These are phyloP conservation scores for Lotmaria passim DNA, from an alignment of 208 protist species.

Conservation along the genomic window DNA sequence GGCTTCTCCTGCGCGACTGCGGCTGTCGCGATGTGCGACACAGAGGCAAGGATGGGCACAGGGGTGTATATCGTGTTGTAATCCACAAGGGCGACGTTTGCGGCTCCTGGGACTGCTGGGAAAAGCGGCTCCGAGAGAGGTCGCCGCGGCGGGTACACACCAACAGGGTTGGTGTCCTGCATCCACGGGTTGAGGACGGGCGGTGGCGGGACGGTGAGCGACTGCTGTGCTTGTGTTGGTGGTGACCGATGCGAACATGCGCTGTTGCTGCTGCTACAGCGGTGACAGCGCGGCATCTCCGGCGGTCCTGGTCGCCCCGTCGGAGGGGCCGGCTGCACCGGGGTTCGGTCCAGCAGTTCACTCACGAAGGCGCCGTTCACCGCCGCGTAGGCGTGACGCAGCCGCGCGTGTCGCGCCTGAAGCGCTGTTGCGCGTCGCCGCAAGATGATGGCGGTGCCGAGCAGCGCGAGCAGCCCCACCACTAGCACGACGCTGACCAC, in stretches of 20 bases:
- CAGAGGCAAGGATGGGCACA: not conserved
- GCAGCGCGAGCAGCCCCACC: constrained; percentile 14
- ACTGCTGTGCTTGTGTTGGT: not conserved
- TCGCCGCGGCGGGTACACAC: not conserved
- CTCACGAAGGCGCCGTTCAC: constrained; percentile 15
- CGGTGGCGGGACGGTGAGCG: not conserved
- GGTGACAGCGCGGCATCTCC: not conserved
- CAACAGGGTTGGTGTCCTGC: not conserved
- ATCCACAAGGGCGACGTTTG: not conserved
- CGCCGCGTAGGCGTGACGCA: constrained; percentile 22
- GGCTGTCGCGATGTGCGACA: not conserved
- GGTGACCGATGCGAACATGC: not conserved
- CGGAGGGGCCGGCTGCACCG: not conserved
- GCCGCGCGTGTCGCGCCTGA: constrained; percentile 24
- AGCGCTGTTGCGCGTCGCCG: constrained; percentile 5
- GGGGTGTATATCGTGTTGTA: not conserved
- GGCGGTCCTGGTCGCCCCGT: not conserved
- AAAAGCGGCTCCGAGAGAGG: not conserved
- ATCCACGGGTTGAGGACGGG: not conserved
- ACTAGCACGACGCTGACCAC: constrained; percentile 12
- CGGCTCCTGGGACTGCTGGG: not conserved
- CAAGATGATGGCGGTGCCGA: constrained; percentile 26
- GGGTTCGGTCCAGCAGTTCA: constrained; percentile 6
- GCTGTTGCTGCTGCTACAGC: not conserved
- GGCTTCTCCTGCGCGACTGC: not conserved